phyloP scores from a whole-genome alignment of 2,329 filamentous ascomycete species.

The Cladophialophora carrionii region DNA sequence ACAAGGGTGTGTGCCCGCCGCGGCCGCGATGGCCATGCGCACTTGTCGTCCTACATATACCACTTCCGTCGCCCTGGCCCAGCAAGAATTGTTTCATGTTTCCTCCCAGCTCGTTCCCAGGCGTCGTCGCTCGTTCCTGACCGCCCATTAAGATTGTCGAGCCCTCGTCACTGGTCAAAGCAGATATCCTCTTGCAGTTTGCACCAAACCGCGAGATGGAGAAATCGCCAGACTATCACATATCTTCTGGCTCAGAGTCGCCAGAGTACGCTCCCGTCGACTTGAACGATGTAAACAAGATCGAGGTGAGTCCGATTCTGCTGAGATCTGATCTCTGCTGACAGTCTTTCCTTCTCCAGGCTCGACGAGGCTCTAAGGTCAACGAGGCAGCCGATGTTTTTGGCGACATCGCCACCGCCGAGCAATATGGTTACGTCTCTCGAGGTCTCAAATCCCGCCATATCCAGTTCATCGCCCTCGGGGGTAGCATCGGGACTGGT shows the following conservation, averaged over 20 bases:
- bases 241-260: conserved; percentile 30
- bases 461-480: conserved; percentile 46
- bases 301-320: conserved; percentile 26
- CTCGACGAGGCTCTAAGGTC: conserved; percentile 31
- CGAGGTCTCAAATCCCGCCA: conserved; percentile 47
- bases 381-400: conserved; percentile 58
- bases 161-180: conserved; percentile 1
- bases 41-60: conserved; percentile 24
- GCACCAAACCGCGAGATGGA: conserved; percentile 22
- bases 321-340: not conserved
- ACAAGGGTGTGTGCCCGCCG: not conserved
- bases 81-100: not conserved
- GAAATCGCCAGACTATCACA: conserved; percentile 24
- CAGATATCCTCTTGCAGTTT: not conserved
- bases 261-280: conserved; percentile 22
- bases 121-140: conserved; percentile 1
- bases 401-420: conserved; percentile 55
- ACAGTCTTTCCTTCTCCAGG: conserved; percentile 18
- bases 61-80: conserved; percentile 2
- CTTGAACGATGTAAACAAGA: conserved; percentile 27
- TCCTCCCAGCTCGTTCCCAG: conserved; percentile 7
- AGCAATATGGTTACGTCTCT: conserved; percentile 41
- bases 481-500: conserved; percentile 46
- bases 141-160: not conserved
- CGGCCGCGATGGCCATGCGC: conserved; percentile 1